Percentiles rank a stretch among this genome's conserved stretches.
Evolutionary conservation across 441 rosid species (phyloP).

Genomic region (Hura crepitans): DNA sequence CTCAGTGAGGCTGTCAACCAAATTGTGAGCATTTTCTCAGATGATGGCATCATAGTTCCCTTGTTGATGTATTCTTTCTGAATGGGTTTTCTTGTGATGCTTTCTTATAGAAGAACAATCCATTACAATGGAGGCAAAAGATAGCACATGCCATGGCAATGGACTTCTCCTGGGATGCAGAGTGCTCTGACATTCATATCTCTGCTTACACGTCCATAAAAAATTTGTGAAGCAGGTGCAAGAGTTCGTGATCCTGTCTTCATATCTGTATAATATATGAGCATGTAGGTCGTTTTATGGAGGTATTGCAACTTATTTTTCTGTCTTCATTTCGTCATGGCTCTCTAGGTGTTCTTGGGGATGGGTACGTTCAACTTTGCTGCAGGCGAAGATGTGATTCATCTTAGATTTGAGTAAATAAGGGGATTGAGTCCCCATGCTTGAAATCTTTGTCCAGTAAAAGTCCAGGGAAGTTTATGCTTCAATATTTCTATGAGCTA

Average conservation of each 20-base stretch:
- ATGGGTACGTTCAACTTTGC: neutral
- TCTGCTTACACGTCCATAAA: slow-evolving; percentile 52
- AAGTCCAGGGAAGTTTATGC: neutral
- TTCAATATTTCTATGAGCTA: neutral
- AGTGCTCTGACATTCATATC: slow-evolving; percentile 52
- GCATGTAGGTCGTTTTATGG: neutral
- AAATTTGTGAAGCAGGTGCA: slow-evolving; percentile 36
- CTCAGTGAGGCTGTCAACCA: slow-evolving; percentile 51
- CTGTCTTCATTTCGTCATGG: slow-evolving; percentile 1
- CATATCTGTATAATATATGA: neutral
- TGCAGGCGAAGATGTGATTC: neutral
- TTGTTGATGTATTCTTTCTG: neutral
- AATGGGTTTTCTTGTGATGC: neutral
- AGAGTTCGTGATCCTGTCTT: slow-evolving; percentile 11
- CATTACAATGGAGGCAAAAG: slow-evolving; percentile 46
- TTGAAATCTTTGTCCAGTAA: neutral
- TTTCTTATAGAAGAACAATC: slow-evolving; percentile 38
- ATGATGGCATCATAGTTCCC: neutral
- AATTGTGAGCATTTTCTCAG: slow-evolving; percentile 43
- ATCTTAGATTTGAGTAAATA: slow-evolving; percentile 1
- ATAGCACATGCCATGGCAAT: slow-evolving; percentile 48
- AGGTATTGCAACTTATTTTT: neutral
- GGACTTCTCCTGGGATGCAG: slow-evolving; percentile 68
- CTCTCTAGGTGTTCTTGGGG: neutral
- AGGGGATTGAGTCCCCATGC: slow-evolving; percentile 2